phyloP scores from a whole-genome alignment of 2,329 filamentous ascomycete species.

The Epichloe sylvatica region DNA sequence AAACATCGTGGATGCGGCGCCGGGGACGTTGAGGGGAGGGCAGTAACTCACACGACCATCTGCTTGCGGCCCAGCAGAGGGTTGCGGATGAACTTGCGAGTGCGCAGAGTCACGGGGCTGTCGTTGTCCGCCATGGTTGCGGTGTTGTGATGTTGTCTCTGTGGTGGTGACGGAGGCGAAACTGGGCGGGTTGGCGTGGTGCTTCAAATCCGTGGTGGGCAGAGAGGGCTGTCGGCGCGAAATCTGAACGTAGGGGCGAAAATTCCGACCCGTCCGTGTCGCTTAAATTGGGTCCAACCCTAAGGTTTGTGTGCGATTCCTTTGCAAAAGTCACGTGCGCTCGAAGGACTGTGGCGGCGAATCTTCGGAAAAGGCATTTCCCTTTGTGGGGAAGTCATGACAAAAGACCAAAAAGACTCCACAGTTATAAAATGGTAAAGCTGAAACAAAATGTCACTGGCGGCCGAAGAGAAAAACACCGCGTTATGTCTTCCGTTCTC shows the following conservation, averaged over 20 bases:
- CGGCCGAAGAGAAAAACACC: not conserved
- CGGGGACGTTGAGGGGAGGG: not conserved
- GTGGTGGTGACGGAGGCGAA: slow-evolving; percentile 19
- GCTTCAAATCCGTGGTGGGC: slow-evolving; percentile 16
- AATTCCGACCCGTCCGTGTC: slow-evolving; percentile 23
- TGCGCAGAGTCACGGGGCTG: slow-evolving; percentile 71
- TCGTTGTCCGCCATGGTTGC: slow-evolving; percentile 81
- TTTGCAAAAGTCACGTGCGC: not conserved
- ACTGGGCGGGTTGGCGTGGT: slow-evolving; percentile 14
- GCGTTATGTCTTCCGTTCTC: not conserved
- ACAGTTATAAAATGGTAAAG: too few relatives aligned
- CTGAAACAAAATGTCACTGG: not conserved
- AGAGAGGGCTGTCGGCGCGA: slow-evolving; percentile 16
- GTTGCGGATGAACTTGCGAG: slow-evolving; percentile 99
- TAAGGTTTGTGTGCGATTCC: slow-evolving; percentile 18
- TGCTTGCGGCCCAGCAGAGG: slow-evolving; percentile 96
- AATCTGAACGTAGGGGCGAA: slow-evolving; percentile 18
- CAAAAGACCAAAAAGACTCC: too few relatives aligned
- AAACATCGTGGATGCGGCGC: not conserved
- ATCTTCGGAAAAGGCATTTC: not conserved
- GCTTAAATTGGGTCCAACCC: slow-evolving; percentile 33
- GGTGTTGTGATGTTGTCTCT: slow-evolving; percentile 26
- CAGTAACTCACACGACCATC: slow-evolving; percentile 88
- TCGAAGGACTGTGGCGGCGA: not conserved
- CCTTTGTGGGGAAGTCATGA: not conserved